Evolutionary conservation across 2,329 filamentous ascomycete species (phyloP).

Genomic region (Fusarium sp.): DNA sequence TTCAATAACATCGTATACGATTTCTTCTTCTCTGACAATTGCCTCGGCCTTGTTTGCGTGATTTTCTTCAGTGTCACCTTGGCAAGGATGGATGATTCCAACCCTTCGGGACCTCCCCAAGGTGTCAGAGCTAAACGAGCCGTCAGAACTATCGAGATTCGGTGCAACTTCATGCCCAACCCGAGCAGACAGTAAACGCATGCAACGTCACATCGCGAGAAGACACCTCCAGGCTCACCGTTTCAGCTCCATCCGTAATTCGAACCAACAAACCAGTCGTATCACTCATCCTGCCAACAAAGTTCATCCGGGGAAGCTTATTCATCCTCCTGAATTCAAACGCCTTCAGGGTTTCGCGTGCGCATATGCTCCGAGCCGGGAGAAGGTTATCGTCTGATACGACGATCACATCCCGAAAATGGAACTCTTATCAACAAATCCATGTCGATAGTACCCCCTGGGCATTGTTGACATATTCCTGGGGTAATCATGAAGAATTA

Average conservation of each 20-base stretch:
- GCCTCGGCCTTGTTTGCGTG: neutral
- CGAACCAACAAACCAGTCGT: neutral
- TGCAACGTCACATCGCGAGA: neutral
- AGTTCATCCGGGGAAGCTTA: neutral
- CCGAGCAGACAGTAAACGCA: neutral
- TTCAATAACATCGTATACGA: neutral
- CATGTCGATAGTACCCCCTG: neutral
- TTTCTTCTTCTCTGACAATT: neutral
- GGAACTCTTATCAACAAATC: neutral
- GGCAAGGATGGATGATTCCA: neutral
- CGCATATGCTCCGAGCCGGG: neutral
- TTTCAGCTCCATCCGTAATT: neutral
- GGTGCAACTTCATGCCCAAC: neutral
- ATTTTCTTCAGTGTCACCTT: neutral
- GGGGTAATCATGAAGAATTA: neutral
- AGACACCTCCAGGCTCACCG: neutral
- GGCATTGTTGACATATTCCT: neutral
- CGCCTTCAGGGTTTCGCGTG: neutral
- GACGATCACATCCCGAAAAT: neutral
- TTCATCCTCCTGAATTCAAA: neutral
- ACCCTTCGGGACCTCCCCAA: neutral
- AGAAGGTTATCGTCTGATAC: neutral
- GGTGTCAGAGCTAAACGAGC: too few species aligned
- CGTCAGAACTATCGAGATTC: neutral
- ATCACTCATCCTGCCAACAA: neutral